Evolutionary conservation across 169 alveolate genomes (phyloP).

Genomic region (Perkinsus chesapeaki): DNA sequence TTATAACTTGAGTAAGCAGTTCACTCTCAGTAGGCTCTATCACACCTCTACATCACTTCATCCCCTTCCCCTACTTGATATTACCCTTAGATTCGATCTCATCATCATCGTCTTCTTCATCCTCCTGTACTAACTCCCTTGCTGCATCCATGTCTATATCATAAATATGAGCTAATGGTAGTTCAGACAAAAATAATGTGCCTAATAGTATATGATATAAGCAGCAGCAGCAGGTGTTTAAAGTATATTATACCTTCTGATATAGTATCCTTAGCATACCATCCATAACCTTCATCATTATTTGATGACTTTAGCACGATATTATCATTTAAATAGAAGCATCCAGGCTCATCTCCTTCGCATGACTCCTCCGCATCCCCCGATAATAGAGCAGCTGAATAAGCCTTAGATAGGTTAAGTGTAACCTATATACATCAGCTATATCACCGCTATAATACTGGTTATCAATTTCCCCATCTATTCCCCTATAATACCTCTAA

Average conservation of each 20-base stretch:
- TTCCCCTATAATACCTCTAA: not conserved
- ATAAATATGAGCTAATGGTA: not conserved
- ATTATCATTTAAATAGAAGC: not conserved
- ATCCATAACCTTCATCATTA: not conserved
- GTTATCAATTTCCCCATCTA: too few relatives aligned
- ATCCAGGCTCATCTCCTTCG: not conserved
- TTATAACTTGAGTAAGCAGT: not conserved
- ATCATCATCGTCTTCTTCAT: not conserved
- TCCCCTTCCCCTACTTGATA: not conserved
- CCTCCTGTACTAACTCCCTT: not conserved
- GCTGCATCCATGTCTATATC: not conserved
- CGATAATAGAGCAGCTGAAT: not conserved
- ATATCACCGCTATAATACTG: too few relatives aligned
- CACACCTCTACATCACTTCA: not conserved
- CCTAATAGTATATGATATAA: not conserved
- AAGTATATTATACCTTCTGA: not conserved
- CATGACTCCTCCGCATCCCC: not conserved
- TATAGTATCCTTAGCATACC: not conserved
- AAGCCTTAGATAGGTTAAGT: not conserved
- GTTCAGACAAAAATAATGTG: not conserved
- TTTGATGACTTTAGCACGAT: not conserved
- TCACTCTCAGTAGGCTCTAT: not conserved
- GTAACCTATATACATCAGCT: not conserved
- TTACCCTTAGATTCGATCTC: not conserved
- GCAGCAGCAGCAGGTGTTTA: not conserved